Conservation (phyloP, 768 basidiomycete species). For the Tulasnella sp. region DNA sequence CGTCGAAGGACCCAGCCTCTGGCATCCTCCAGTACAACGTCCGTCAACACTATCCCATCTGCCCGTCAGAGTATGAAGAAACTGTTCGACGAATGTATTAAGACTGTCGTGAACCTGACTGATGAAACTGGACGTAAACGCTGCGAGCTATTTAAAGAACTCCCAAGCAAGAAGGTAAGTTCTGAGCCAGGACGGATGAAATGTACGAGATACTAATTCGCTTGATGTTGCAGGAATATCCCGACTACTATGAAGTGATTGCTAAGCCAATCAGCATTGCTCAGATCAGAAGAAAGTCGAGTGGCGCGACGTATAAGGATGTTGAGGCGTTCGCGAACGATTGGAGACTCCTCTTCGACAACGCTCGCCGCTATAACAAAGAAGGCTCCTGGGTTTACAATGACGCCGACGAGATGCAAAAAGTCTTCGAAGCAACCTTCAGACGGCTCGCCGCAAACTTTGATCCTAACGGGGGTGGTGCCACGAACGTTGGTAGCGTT, state of each 20-base stretch:
- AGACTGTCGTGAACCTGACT: conserved; percentile 67
- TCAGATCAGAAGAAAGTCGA: conserved; percentile 74
- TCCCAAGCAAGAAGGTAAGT: conserved; percentile 68
- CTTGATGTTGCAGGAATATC: conserved; percentile 60
- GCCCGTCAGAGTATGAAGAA: conserved; percentile 76
- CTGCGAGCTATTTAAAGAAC: conserved; percentile 81
- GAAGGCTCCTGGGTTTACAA: conserved; percentile 94
- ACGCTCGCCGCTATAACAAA: conserved; percentile 89
- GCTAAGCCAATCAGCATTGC: conserved; percentile 82
- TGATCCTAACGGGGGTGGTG: conserved; percentile 65
- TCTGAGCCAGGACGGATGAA: background rate
- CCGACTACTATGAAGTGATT: conserved; percentile 91
- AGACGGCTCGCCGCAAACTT: conserved; percentile 60
- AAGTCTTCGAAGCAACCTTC: conserved; percentile 72
- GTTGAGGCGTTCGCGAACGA: conserved; percentile 70
- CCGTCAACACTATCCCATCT: conserved; percentile 40
- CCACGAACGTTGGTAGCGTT: background rate
- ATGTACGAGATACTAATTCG: conserved; percentile 31
- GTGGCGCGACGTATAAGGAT: conserved; percentile 61
- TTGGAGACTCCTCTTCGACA: conserved; percentile 89
- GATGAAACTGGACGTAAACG: conserved; percentile 72
- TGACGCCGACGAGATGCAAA: conserved; percentile 93
- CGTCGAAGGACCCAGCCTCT: conserved; percentile 74
- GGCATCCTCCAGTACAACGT: conserved; percentile 38
- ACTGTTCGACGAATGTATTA: conserved; percentile 69